Conservation (phyloP, 2,329 filamentous ascomycete species). For the Ambrosiella xylebori region DNA sequence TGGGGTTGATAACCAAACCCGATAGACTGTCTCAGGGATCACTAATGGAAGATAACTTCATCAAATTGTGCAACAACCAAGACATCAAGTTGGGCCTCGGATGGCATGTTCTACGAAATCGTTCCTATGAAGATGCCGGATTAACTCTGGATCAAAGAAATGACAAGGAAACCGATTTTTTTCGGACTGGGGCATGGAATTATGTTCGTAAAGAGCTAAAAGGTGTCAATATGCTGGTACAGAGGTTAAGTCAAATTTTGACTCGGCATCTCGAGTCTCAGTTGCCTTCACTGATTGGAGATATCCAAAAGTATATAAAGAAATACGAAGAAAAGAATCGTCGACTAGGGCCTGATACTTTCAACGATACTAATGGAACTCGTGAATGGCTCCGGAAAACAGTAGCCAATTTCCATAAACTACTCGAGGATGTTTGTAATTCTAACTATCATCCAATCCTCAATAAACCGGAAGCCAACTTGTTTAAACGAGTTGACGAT, state of each 20-base stretch:
- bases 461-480: no score
- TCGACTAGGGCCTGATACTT: no score
- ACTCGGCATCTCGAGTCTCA: slow-evolving; percentile 18
- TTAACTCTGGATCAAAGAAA: slow-evolving; percentile 16
- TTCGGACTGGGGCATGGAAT: slow-evolving; percentile 23
- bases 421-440: no score
- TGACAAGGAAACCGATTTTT: slow-evolving; percentile 24
- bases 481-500: neutral
- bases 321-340: neutral
- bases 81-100: slow-evolving; percentile 26
- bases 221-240: slow-evolving; percentile 15
- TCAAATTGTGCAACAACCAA: slow-evolving; percentile 19
- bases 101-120: slow-evolving; percentile 22
- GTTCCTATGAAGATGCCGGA: slow-evolving; percentile 16
- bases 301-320: slow-evolving; percentile 8
- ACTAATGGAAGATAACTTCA: slow-evolving; percentile 15
- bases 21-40: slow-evolving; percentile 18
- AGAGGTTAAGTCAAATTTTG: slow-evolving; percentile 16
- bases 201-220: slow-evolving; percentile 14
- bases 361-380: no score
- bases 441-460: no score
- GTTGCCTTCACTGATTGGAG: slow-evolving; percentile 17
- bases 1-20: slow-evolving; percentile 28
- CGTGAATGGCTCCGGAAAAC: no score
- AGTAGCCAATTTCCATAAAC: no score